Percentiles rank a stretch among this genome's conserved stretches.
phyloP scores from a whole-genome alignment of 164 flowering plant species.

The Sedum album region DNA sequence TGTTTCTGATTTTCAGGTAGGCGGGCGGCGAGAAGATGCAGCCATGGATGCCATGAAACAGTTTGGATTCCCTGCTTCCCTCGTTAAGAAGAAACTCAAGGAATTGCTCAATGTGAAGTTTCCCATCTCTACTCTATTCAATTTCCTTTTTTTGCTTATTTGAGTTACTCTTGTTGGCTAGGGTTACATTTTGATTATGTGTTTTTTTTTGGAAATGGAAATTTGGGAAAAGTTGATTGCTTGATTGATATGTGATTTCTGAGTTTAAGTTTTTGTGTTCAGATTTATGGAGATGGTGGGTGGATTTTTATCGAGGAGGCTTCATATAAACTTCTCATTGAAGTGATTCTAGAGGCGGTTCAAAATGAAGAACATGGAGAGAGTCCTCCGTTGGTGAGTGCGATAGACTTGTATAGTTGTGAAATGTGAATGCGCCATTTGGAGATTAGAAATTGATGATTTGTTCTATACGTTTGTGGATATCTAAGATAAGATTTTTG shows the following conservation, averaged over 20 bases:
- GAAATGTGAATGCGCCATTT: background rate
- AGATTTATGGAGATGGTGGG: conserved; percentile 8
- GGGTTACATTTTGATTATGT: no score
- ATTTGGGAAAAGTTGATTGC: background rate
- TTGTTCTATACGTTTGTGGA: background rate
- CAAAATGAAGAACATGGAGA: background rate
- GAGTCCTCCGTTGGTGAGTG: conserved; percentile 1
- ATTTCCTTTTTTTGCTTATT: background rate
- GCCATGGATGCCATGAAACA: conserved; percentile 5
- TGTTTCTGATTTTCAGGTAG: conserved; percentile 5
- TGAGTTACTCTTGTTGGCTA: no score
- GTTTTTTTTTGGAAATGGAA: no score
- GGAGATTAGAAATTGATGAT: no score
- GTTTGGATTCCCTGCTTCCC: background rate
- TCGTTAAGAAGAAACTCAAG: conserved; percentile 2
- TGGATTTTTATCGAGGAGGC: conserved; percentile 8
- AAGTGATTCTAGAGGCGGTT: conserved; percentile 1
- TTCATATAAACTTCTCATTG: conserved; percentile 1
- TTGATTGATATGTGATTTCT: background rate
- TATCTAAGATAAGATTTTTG: background rate
- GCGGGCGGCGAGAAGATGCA: conserved; percentile 7
- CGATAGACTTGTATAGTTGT: background rate
- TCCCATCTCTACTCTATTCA: background rate
- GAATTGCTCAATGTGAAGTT: background rate
- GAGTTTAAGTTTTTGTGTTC: background rate